Conservation (phyloP, 2,329 filamentous ascomycete genomes). For the Juglanconis sp. region DNA sequence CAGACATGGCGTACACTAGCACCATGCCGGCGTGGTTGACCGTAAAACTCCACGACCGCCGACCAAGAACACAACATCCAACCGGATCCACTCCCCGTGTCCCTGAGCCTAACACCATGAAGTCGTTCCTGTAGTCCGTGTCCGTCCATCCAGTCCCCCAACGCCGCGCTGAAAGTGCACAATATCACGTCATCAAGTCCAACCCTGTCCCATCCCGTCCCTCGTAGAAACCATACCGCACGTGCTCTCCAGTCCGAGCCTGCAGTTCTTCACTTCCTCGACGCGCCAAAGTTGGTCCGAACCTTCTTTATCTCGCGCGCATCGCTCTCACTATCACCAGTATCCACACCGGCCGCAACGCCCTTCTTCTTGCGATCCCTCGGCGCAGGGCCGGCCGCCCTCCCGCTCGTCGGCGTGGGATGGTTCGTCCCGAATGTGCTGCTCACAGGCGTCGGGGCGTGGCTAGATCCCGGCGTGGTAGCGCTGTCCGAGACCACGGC, state of each 20-base stretch:
- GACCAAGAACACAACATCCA: not conserved
- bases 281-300: conserved; percentile 56
- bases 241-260: too few species aligned
- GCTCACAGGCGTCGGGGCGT: conserved; percentile 54
- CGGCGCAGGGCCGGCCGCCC: conserved; percentile 16
- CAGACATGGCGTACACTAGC: not conserved
- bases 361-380: conserved; percentile 54
- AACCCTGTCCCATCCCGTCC: not conserved
- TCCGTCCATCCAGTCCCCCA: not conserved
- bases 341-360: conserved; percentile 19
- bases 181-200: not conserved
- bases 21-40: not conserved
- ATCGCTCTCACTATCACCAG: conserved; percentile 58
- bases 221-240: not conserved
- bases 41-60: not conserved
- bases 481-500: conserved; percentile 8
- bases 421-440: conserved; percentile 39
- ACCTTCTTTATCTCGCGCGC: conserved; percentile 51
- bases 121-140: not conserved
- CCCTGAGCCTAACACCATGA: not conserved
- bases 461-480: conserved; percentile 33
- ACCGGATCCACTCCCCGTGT: not conserved
- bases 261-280: conserved; percentile 38
- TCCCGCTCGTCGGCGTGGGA: conserved; percentile 52
- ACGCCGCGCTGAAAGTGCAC: not conserved